Conservation (phyloP, 2,329 filamentous ascomycete species). For the Diaporthe humulicola region DNA sequence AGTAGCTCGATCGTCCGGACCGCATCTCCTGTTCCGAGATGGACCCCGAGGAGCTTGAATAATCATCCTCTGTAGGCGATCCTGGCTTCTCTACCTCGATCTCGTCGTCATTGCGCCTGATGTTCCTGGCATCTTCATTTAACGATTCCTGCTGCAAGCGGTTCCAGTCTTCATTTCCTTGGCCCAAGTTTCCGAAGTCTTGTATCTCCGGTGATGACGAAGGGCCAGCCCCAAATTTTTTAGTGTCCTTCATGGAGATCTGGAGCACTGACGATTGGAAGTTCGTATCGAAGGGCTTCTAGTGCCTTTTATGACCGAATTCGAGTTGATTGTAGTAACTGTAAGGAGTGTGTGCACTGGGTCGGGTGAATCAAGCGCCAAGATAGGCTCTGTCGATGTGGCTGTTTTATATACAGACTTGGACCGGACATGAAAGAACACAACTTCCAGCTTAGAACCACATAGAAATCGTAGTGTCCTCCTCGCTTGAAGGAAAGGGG, state of each 20-base stretch:
- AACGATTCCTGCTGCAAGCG: not conserved
- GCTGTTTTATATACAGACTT: not conserved
- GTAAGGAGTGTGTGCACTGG: not conserved
- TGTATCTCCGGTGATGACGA: not conserved
- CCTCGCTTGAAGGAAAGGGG: not conserved
- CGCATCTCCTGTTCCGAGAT: conserved; percentile 12
- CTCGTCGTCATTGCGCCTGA: not conserved
- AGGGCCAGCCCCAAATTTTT: not conserved
- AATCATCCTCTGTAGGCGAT: conserved; percentile 6
- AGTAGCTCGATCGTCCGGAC: not conserved
- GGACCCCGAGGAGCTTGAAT: not conserved
- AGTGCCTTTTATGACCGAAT: not conserved
- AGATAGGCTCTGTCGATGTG: not conserved
- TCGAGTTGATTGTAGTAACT: not conserved
- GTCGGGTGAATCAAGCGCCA: not conserved
- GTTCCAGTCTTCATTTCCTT: not conserved
- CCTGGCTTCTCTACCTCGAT: conserved; percentile 22
- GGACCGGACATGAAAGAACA: not conserved
- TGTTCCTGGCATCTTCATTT: not conserved
- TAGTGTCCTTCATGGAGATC: not conserved
- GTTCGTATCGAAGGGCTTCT: not conserved
- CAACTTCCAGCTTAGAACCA: not conserved
- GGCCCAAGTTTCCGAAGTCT: not conserved
- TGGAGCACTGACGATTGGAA: not conserved
- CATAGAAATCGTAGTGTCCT: no score